phyloP scores from a whole-genome alignment of 139 green algal genomes.

The Ettlia oleoabundans region DNA sequence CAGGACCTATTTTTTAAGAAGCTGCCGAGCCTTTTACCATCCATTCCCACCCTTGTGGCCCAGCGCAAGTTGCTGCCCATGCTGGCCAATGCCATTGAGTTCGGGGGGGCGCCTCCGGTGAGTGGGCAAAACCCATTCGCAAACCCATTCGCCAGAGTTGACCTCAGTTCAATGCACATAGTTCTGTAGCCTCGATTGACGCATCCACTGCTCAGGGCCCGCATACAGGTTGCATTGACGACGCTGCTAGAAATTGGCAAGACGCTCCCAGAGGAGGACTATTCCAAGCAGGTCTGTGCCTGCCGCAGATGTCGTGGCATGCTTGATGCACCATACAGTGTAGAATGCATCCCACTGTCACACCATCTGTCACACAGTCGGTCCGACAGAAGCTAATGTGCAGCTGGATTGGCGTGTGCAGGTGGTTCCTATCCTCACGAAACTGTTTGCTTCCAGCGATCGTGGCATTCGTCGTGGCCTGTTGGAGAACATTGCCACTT shows the following conservation, averaged over 20 bases:
- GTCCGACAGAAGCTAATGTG: background rate
- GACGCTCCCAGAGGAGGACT: conserved; percentile 77
- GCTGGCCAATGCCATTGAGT: conserved; percentile 88
- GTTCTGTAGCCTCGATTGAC: background rate
- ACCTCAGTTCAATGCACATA: background rate
- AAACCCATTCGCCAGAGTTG: too few species aligned
- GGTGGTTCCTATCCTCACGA: conserved; percentile 87
- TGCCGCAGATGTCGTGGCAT: too few species aligned
- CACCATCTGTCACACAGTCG: background rate
- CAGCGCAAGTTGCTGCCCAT: conserved; percentile 92
- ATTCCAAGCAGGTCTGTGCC: conserved; percentile 53
- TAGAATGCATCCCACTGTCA: background rate
- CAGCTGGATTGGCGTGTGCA: background rate
- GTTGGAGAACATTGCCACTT: conserved; percentile 88
- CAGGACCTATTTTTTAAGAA: conserved; percentile 83
- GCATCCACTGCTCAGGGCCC: too few species aligned
- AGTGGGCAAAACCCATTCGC: too few species aligned
- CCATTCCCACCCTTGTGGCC: conserved; percentile 74
- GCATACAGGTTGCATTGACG: conserved; percentile 64
- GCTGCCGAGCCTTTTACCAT: conserved; percentile 60
- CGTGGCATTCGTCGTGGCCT: conserved; percentile 83
- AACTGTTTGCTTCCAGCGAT: conserved; percentile 92
- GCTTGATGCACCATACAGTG: background rate
- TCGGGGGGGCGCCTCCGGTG: conserved; percentile 83
- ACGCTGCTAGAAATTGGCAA: conserved; percentile 78